Evolutionary conservation across 148 eudicot species (phyloP).

Genomic region (Rhododendron mucronatum): DNA sequence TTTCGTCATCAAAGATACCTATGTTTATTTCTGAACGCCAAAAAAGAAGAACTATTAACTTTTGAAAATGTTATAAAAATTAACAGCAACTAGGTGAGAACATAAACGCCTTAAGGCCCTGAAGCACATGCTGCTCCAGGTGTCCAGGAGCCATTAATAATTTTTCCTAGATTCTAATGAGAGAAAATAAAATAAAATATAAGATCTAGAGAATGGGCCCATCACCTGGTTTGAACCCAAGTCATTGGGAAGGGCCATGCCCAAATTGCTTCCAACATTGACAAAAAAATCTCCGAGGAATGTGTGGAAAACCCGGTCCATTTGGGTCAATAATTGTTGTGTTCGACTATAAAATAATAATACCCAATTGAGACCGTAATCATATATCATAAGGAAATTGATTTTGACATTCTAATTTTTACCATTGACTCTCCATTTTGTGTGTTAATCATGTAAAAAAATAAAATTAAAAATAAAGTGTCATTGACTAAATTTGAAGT

Average conservation of each 20-base stretch:
- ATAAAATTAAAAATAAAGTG: too few relatives aligned
- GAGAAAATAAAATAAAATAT: not conserved
- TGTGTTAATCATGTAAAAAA: too few relatives aligned
- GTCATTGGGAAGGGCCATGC: not conserved
- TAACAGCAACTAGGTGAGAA: too few relatives aligned
- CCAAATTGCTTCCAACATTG: not conserved
- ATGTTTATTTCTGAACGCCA: too few relatives aligned
- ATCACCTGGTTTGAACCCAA: not conserved
- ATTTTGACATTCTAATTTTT: too few relatives aligned
- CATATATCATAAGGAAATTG: not conserved
- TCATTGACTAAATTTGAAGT: too few relatives aligned
- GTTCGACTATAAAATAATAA: not conserved
- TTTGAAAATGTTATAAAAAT: too few relatives aligned
- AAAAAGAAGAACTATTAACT: too few relatives aligned
- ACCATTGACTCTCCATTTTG: accelerated
- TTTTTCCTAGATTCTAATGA: not conserved
- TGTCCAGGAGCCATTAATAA: too few relatives aligned
- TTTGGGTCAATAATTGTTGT: not conserved
- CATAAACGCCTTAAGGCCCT: too few relatives aligned
- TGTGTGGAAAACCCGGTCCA: not conserved
- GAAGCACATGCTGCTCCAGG: too few relatives aligned
- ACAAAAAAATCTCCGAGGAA: not conserved
- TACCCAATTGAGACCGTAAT: not conserved
- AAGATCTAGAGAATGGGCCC: not conserved
- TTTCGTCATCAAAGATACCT: too few relatives aligned